phyloP scores from a whole-genome alignment of 75 land plant genomes.

The Adiantum capillusveneris region DNA sequence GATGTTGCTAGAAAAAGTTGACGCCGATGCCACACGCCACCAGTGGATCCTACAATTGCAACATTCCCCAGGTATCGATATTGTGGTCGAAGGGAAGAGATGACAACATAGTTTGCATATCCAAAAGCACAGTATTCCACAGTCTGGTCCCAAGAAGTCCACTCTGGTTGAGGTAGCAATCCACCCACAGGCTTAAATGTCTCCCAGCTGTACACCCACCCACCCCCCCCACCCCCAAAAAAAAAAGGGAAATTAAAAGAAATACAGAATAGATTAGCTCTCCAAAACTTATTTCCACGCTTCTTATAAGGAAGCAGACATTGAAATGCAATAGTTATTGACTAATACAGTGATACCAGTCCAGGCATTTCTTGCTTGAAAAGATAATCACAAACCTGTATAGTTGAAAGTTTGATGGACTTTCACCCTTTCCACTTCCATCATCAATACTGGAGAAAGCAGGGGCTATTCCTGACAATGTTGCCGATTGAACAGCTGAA shows the following conservation, averaged over 20 bases:
- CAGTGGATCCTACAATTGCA: conserved; percentile 88
- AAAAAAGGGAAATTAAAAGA: neutral
- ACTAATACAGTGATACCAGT: too few relatives aligned
- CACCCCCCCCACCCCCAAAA: too few relatives aligned
- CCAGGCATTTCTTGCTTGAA: too few relatives aligned
- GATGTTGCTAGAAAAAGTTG: conserved; percentile 96
- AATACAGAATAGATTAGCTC: too few relatives aligned
- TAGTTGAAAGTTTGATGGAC: conserved; percentile 83
- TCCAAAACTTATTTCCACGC: too few relatives aligned
- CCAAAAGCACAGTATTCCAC: conserved; percentile 99
- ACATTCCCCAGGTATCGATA: conserved; percentile 98
- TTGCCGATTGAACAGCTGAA: conserved; percentile 55
- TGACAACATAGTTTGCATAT: conserved; percentile 82
- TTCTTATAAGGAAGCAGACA: too few relatives aligned
- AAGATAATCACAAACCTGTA: conserved; percentile 52
- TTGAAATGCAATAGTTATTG: neutral
- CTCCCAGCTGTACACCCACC: conserved; percentile 99
- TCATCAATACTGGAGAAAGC: conserved; percentile 52
- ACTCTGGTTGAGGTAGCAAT: conserved; percentile 94
- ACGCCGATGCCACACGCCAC: conserved; percentile 97
- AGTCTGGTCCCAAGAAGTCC: conserved; percentile 99
- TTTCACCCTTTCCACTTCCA: conserved; percentile 32
- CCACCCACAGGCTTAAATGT: conserved; percentile 90
- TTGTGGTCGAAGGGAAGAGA: conserved; percentile 92
- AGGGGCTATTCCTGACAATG: conserved; percentile 58